phyloP scores from a whole-genome alignment of 139 green algal genomes.

The Limnomonas spitsbergensis region DNA sequence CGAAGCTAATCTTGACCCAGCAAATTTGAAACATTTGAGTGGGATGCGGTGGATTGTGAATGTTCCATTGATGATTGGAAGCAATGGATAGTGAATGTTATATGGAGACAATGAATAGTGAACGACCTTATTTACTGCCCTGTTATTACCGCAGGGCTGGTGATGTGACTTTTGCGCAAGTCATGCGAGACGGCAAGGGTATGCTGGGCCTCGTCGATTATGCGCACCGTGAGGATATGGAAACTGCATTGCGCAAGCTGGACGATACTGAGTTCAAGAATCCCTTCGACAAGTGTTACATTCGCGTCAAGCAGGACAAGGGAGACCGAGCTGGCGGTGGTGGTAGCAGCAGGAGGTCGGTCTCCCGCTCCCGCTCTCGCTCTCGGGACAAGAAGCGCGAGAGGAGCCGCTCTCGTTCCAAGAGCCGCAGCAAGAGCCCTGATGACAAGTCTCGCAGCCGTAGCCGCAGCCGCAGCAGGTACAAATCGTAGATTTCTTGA shows the following conservation, averaged over 20 bases:
- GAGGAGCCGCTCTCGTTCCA: background rate
- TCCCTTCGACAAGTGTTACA: conserved; percentile 66
- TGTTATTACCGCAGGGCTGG: conserved; percentile 33
- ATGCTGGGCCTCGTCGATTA: conserved; percentile 69
- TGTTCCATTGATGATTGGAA: too few relatives aligned
- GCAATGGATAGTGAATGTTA: too few relatives aligned
- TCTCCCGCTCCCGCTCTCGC: conserved; percentile 12
- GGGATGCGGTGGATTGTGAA: too few relatives aligned
- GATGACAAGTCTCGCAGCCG: background rate
- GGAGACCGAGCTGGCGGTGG: background rate
- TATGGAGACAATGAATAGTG: too few relatives aligned
- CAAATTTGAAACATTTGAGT: too few relatives aligned
- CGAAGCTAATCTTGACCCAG: too few relatives aligned
- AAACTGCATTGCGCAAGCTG: conserved; percentile 59
- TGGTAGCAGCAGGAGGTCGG: background rate
- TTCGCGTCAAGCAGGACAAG: conserved; percentile 43
- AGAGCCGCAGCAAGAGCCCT: conserved; percentile 3
- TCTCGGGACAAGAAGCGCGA: background rate
- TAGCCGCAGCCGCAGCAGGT: conserved; percentile 14
- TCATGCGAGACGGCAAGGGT: conserved; percentile 53
- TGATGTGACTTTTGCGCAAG: conserved; percentile 58
- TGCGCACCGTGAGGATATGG: conserved; percentile 56
- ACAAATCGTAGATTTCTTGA: background rate
- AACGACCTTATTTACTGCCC: too few relatives aligned
- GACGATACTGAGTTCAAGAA: conserved; percentile 83